Percentiles rank a stretch among this genome's conserved stretches.
phyloP scores from a whole-genome alignment of 352 stramenopile genomes.

The Phytophthora meadii region DNA sequence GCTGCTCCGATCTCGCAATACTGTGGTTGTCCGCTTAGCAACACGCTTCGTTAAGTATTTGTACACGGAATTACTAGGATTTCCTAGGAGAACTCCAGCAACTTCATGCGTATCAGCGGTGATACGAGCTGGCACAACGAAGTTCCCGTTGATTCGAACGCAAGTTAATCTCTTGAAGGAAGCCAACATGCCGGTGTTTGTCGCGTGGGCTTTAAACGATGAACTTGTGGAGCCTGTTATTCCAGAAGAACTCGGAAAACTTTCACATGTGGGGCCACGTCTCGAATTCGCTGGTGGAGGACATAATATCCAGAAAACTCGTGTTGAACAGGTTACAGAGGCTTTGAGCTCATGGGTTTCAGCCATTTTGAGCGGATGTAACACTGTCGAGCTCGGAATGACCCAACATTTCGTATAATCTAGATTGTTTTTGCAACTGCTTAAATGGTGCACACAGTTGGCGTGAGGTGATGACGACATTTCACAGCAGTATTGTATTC shows the following conservation, averaged over 20 bases:
- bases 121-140: constrained; percentile 49
- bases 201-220: constrained; percentile 58
- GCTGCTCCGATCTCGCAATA: constrained; percentile 31
- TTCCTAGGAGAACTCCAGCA: constrained; percentile 31
- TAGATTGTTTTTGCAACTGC: neutral
- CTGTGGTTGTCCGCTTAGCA: constrained; percentile 31
- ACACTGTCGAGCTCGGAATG: constrained; percentile 20
- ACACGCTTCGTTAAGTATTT: constrained; percentile 39
- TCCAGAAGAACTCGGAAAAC: constrained; percentile 43
- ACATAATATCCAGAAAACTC: constrained; percentile 74
- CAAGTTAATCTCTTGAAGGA: constrained; percentile 35
- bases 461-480: constrained; percentile 22
- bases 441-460: constrained; percentile 8
- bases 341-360: constrained; percentile 40
- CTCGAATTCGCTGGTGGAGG: constrained; percentile 54
- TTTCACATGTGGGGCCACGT: constrained; percentile 41
- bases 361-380: constrained; percentile 18
- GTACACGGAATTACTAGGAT: constrained; percentile 50
- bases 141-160: constrained; percentile 47
- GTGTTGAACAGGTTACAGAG: constrained; percentile 37
- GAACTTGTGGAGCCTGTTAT: constrained; percentile 51
- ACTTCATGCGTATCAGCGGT: constrained; percentile 51
- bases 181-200: constrained; percentile 39
- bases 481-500: neutral
- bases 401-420: constrained; percentile 27